A percentile compares a stretch with the other conserved stretches of the same genome.
Conservation (phyloP, 495 filamentous ascomycete genomes). For the Penicillium atrosanguineum region DNA sequence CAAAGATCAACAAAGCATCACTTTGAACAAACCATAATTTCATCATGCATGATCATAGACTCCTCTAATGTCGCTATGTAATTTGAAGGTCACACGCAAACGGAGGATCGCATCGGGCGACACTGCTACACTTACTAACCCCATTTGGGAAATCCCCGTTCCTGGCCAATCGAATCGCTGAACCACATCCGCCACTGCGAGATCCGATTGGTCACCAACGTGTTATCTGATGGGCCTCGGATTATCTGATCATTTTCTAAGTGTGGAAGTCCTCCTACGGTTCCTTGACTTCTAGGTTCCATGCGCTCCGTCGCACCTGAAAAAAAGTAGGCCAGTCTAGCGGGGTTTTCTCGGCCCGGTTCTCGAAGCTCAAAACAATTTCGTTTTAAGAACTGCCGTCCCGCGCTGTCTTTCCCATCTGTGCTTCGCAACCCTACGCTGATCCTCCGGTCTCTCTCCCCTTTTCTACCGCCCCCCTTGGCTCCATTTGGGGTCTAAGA, state of each 20-base stretch:
- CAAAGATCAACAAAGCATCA: not conserved
- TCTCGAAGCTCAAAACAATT: not conserved
- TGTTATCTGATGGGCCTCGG: slow-evolving; percentile 2
- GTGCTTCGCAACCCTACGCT: not conserved
- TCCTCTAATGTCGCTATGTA: not conserved
- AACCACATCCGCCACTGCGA: not conserved
- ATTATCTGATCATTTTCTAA: not conserved
- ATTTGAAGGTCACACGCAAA: not conserved
- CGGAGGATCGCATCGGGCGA: not conserved
- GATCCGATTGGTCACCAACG: not conserved
- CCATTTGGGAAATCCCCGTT: not conserved
- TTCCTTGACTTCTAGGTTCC: not conserved
- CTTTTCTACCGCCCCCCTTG: not conserved
- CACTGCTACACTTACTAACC: not conserved
- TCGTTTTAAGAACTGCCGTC: not conserved
- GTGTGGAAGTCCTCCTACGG: too few relatives aligned
- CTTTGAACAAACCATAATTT: not conserved
- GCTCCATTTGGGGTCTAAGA: not conserved
- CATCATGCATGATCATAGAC: not conserved
- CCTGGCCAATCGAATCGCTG: not conserved
- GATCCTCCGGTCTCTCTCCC: not conserved
- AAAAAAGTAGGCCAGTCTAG: not conserved
- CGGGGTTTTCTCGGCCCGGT: not conserved
- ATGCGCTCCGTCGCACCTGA: not conserved
- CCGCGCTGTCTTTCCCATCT: not conserved